Base-by-base conservation (phyloP, 2,329 filamentous ascomycete species). In the Phaeoacremonium minimum region DNA sequence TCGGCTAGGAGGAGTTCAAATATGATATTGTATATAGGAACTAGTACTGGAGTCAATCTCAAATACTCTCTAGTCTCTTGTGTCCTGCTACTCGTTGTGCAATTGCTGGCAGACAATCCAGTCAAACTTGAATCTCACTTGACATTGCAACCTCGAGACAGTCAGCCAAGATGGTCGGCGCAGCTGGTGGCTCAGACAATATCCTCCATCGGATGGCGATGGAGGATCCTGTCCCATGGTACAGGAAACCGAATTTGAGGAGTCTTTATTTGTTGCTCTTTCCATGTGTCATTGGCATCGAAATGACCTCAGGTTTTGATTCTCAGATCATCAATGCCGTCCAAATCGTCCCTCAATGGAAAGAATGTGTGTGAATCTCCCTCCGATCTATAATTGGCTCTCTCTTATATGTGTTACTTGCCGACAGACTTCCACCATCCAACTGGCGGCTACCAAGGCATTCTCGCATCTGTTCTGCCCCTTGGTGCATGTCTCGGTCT, bases 221-320 rank as follows among this genome's bases (percentile, higher is more conserved):
- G 40, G 58, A 63, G 47, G 64, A 67, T 44, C 63, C 53, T 46
- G 53, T 60, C 18, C 57, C 57, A 38, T 80, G 74, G 73, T 79
- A 69, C 58, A 67, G 64, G 49, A 82, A 82, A 53, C 73, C 69
- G 1, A 80, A 81, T 44, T 58, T 81, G 28, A 64, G 75, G 36
- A 50, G 49, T 15, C 61, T 81, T 26, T 81, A 82, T 48, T 51
- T 80, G 6, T 56, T 75, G 41, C 65, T 82, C 33, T 73, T 81
- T 40, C 73, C 74, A 15, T 74, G 73, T 30, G 78, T 72, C 51
- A 74, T 80, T 60, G 77, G 77, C 32, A 76, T 81, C 39, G 77
- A 81, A 57, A 46, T 67, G 52, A 68, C 64, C 1, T 66, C 63
- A 11, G 64, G 64, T 0, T 68, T 67, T 42, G 64, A 68, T 47